Base-by-base conservation (phyloP, 1,284 basidiomycete species). In the Mrakiaceae sp. region DNA sequence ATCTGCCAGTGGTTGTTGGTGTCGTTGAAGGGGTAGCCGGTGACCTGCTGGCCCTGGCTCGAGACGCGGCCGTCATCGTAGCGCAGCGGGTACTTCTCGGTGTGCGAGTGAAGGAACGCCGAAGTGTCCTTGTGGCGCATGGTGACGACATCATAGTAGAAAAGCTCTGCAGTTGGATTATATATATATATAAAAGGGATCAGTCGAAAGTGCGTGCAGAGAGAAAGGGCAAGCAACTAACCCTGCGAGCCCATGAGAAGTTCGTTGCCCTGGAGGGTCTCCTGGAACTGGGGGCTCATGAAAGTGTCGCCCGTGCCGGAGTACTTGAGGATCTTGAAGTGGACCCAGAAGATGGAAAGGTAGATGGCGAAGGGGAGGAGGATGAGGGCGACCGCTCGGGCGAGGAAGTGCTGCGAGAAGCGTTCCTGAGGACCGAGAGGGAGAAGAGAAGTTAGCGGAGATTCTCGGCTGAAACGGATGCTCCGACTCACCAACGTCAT, bases 271-370 rank as follows among this genome's bases (percentile, higher is more conserved):
- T 81, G 76, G 50, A 99, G 81, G 4, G 94, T 97, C 79, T 98
- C 92, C 77, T 99, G 96, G 84, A 99, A 99, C 7, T 87, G 86
- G 10, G 95, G 90, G 72, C 88, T 93, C 96, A 98, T 98, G 80
- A 98, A 99, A 12, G 82, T 81, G 74, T 98, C 96, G 10, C 96
- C 96, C 16, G 94, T 82, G 46, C 96, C 96, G 40, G 91, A 92
- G 70, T 86, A 82, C n/a, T 80, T 89, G 70, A 98, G 85, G 67
- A 98, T 83, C 60, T 87, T 82, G 73, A 99, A 97, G 76, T 98
- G 96, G 39, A 96, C 79, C 80, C 88, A 98, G 82, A 99, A 98
- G 83, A 96, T 93, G 39, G 87, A 87, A 11, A 98, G 83, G 76
- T 99, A 99, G 68, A 98, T 81, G 67, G 88, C 78, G 69, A 94